Percentiles rank a stretch among this genome's conserved stretches.
These are phyloP conservation scores for Arctium lappa DNA, from an alignment of 129 eudicot genomes.

Conservation along the genomic window DNA sequence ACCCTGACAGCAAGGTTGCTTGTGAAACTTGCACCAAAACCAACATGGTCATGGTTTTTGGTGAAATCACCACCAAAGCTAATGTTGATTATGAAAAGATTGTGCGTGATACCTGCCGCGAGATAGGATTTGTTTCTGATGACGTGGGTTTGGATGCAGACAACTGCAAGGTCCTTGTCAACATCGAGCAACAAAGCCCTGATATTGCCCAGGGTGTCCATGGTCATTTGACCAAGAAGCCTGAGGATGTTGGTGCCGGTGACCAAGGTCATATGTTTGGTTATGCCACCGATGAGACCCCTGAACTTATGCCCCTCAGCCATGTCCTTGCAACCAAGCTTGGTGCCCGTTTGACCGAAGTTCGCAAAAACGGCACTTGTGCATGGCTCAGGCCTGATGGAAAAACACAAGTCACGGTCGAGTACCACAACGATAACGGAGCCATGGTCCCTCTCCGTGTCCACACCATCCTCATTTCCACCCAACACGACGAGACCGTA, in stretches of 20 bases:
- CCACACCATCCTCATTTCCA: slow-evolving; percentile 58
- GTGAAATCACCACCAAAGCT: slow-evolving; percentile 69
- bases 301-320: slow-evolving; percentile 66
- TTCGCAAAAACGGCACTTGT: slow-evolving; percentile 60
- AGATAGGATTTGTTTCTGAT: slow-evolving; percentile 54
- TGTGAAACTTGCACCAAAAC: slow-evolving; percentile 74
- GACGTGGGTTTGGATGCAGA: slow-evolving; percentile 69
- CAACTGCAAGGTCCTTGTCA: slow-evolving; percentile 60
- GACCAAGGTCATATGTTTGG: slow-evolving; percentile 72
- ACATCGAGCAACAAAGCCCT: slow-evolving; percentile 68
- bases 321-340: slow-evolving; percentile 74
- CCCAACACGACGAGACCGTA: slow-evolving; percentile 63
- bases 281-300: slow-evolving; percentile 73
- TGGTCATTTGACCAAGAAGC: slow-evolving; percentile 63
- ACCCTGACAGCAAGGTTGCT: slow-evolving; percentile 71
- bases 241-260: slow-evolving; percentile 71
- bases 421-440: slow-evolving; percentile 57
- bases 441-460: slow-evolving; percentile 64
- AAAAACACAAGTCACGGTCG: slow-evolving; percentile 58
- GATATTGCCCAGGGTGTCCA: slow-evolving; percentile 73
- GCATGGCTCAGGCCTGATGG: slow-evolving; percentile 73
- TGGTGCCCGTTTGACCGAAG: slow-evolving; percentile 60
- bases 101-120: slow-evolving; percentile 58
- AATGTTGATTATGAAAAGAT: slow-evolving; percentile 55
- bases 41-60: slow-evolving; percentile 70